phyloP scores from a whole-genome alignment of 345 rosid species.

The Euphorbia pulcherrima region DNA sequence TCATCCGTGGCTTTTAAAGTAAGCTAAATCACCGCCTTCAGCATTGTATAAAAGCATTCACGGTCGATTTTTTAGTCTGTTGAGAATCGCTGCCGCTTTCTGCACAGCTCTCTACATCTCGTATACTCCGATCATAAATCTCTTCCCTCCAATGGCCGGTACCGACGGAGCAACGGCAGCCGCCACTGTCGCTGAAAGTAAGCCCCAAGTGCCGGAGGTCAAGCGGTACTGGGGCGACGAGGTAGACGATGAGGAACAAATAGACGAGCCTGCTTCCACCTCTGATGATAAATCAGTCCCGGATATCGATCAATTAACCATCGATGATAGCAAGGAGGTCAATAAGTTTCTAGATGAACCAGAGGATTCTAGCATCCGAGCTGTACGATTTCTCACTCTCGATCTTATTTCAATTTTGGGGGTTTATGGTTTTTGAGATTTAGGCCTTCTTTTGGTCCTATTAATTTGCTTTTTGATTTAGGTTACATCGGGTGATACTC shows the following conservation, averaged over 20 bases:
- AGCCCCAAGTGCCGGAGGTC: conserved; percentile 19
- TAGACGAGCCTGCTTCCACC: conserved; percentile 22
- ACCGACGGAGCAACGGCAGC: not conserved
- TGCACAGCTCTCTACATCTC: not conserved
- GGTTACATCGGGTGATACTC: conserved; percentile 80
- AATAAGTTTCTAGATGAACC: conserved; percentile 73
- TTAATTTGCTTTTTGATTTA: conserved; percentile 19
- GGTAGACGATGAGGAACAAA: conserved; percentile 56
- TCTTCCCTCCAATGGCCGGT: conserved; percentile 17
- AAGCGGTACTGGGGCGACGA: conserved; percentile 48
- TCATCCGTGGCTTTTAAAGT: not conserved
- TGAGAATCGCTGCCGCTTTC: not conserved
- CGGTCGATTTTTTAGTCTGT: not conserved
- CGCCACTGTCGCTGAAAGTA: conserved; percentile 12
- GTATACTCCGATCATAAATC: not conserved
- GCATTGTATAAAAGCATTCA: not conserved
- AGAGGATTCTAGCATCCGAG: conserved; percentile 73
- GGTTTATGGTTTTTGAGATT: not conserved
- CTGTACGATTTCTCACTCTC: conserved; percentile 37
- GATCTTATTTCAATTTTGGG: not conserved
- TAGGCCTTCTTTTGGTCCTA: not conserved
- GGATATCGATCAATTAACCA: conserved; percentile 39
- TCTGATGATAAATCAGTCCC: conserved; percentile 31
- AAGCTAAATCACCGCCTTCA: conserved; percentile 4
- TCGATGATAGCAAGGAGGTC: conserved; percentile 48